Conservation (phyloP, 129 eudicot species). For the Dittrichia graveolens region DNA sequence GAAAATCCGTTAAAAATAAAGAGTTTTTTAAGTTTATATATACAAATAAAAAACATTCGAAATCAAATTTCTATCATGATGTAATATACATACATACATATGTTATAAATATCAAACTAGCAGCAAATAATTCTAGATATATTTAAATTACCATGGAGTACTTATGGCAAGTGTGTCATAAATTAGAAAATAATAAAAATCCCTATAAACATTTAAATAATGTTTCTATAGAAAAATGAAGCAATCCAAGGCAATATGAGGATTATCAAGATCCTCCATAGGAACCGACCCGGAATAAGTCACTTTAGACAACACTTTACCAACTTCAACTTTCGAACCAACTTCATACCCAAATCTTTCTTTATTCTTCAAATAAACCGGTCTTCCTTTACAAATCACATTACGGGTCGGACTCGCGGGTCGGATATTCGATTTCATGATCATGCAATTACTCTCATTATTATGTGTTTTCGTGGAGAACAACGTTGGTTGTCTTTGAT, state of each 20-base stretch:
- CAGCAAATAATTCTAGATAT: too few relatives aligned
- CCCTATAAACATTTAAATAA: conserved; percentile 14
- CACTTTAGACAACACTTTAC: conserved; percentile 28
- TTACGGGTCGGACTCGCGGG: conserved; percentile 40
- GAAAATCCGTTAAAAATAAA: too few relatives aligned
- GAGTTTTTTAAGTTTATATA: too few relatives aligned
- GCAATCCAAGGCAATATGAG: conserved; percentile 78
- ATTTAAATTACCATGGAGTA: too few relatives aligned
- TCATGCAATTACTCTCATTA: conserved; percentile 16
- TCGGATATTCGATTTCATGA: conserved; percentile 37
- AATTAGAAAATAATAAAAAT: not conserved
- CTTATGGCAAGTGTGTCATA: too few relatives aligned
- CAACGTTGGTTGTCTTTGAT: conserved; percentile 32
- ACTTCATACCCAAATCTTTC: conserved; percentile 29
- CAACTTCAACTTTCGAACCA: conserved; percentile 34
- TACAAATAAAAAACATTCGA: too few relatives aligned
- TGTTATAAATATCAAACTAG: too few relatives aligned
- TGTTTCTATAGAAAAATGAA: conserved; percentile 58
- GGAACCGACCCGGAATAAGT: conserved; percentile 36
- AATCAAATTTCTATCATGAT: too few relatives aligned
- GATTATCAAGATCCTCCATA: conserved; percentile 60
- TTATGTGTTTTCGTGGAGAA: not conserved
- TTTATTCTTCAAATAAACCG: conserved; percentile 34
- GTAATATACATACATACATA: too few relatives aligned
- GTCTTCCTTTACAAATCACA: conserved; percentile 25